phyloP scores from a whole-genome alignment of 805 yeast genomes.

The Ogataea methanolica region DNA sequence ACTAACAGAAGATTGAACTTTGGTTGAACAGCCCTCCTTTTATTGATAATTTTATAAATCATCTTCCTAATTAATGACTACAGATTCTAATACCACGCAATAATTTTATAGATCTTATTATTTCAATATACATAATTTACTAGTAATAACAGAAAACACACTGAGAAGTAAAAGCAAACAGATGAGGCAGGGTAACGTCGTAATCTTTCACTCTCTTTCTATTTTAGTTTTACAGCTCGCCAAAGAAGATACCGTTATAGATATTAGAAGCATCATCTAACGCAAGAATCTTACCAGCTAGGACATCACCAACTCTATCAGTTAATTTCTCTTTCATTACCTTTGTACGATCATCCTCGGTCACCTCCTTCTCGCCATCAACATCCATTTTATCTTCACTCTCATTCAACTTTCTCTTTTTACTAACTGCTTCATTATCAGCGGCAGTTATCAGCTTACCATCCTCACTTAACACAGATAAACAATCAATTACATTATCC shows the following conservation, averaged over 20 bases:
- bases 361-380: constrained; percentile 30
- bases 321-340: constrained; percentile 35
- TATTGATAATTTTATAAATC: too few species aligned
- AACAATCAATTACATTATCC: constrained; percentile 53
- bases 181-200: too few species aligned
- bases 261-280: constrained; percentile 47
- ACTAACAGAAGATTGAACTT: constrained; percentile 20
- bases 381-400: constrained; percentile 32
- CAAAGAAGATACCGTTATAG: constrained; percentile 67
- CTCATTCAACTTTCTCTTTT: constrained; percentile 9
- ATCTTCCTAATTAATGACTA: too few species aligned
- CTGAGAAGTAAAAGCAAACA: too few species aligned
- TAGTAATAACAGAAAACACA: too few species aligned
- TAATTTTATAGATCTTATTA: too few species aligned
- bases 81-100: too few species aligned
- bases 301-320: constrained; percentile 56
- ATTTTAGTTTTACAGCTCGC: constrained; percentile 36
- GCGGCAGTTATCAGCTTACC: constrained; percentile 20
- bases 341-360: constrained; percentile 22
- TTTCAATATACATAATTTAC: too few species aligned
- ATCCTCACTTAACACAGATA: constrained; percentile 41
- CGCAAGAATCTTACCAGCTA: constrained; percentile 46
- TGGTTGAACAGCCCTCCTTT: constrained; percentile 1
- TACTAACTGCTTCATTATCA: constrained; percentile 6
- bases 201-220: too few species aligned